These are phyloP conservation scores for Phaseolus coccineus DNA, from an alignment of 331 rosid species.

Conservation along the genomic window DNA sequence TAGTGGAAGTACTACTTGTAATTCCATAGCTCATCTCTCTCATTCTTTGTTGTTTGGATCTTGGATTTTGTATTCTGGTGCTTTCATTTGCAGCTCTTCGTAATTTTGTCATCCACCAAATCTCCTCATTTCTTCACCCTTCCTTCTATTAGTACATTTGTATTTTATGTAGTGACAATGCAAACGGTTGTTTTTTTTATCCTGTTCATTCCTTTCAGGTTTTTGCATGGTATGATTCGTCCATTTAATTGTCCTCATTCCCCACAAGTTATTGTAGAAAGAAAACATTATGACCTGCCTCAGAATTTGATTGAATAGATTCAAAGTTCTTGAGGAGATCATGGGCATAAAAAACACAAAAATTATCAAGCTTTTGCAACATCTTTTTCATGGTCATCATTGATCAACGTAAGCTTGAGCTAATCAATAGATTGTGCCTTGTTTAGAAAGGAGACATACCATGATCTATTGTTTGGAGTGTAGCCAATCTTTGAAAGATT, in stretches of 20 bases:
- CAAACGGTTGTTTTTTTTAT: neutral
- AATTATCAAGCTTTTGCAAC: neutral
- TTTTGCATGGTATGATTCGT: neutral
- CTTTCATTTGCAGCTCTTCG: neutral
- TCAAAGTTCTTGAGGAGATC: neutral
- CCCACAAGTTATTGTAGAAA: neutral
- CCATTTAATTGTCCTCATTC: neutral
- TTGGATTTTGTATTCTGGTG: neutral
- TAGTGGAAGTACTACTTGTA: neutral
- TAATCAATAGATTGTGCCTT: neutral
- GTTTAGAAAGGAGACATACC: neutral
- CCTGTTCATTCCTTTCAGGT: neutral
- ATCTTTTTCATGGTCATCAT: neutral
- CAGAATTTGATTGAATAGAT: neutral
- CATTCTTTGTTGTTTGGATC: neutral
- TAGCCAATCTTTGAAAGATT: neutral
- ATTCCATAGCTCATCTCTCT: neutral
- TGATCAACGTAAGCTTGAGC: neutral
- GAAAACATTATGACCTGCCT: neutral
- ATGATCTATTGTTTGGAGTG: neutral
- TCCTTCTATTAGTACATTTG: neutral
- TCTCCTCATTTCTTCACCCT: constrained; percentile 4
- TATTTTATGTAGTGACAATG: neutral
- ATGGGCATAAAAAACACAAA: neutral
- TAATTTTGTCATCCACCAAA: neutral